Evolutionary conservation across 805 yeast species (phyloP).

Genomic region (Isabelozyma heimii): DNA sequence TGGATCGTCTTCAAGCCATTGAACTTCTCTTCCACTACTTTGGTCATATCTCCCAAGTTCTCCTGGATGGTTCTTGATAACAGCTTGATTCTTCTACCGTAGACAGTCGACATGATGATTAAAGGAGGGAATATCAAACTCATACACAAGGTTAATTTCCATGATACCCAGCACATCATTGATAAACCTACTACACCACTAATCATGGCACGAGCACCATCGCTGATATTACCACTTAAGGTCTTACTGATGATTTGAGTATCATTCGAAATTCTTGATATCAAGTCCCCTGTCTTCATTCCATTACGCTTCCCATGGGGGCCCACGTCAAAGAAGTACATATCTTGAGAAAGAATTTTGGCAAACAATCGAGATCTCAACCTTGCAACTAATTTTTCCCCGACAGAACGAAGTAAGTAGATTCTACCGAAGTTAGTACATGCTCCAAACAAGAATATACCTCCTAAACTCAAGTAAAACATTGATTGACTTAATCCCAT

Average conservation of each 20-base stretch:
- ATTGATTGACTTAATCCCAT: constrained; percentile 61
- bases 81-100: constrained; percentile 75
- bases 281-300: constrained; percentile 83
- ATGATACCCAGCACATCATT: constrained; percentile 87
- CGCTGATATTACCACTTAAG: constrained; percentile 84
- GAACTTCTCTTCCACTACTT: constrained; percentile 88
- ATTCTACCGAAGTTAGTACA: constrained; percentile 78
- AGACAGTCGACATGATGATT: constrained; percentile 72
- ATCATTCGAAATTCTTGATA: constrained; percentile 84
- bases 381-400: constrained; percentile 85
- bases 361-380: constrained; percentile 73
- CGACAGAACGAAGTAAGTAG: constrained; percentile 70
- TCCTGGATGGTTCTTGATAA: constrained; percentile 77
- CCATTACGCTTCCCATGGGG: constrained; percentile 13
- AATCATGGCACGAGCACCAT: constrained; percentile 82
- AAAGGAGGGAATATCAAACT: constrained; percentile 79
- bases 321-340: constrained; percentile 84
- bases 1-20: constrained; percentile 85
- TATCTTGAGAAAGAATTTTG: constrained; percentile 79
- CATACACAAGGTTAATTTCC: constrained; percentile 81
- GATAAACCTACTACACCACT: constrained; percentile 83
- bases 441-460: constrained; percentile 70
- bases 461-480: constrained; percentile 62
- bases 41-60: constrained; percentile 80
- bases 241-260: constrained; percentile 85